Evolutionary conservation across 768 basidiomycete species (phyloP).

Genomic region (Serpula lacrymans): DNA sequence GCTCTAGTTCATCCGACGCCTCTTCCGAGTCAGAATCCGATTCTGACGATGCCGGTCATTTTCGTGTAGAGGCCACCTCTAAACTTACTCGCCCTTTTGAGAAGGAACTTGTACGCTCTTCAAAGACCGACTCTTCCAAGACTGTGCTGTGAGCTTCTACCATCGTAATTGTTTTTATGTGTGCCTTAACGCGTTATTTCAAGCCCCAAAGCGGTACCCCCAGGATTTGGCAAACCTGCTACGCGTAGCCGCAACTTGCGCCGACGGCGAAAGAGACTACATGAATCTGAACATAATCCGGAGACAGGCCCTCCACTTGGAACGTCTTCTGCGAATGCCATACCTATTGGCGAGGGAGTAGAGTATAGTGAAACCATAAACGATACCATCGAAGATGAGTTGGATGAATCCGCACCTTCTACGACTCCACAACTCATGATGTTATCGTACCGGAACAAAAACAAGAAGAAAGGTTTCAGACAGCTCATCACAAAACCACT

Average conservation of each 20-base stretch:
- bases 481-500: conserved; percentile 41
- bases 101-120: conserved; percentile 19
- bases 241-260: conserved; percentile 60
- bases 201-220: conserved; percentile 53
- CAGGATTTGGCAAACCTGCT: conserved; percentile 55
- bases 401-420: neutral
- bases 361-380: neutral
- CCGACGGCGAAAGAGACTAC: conserved; percentile 43
- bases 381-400: neutral
- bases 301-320: conserved; percentile 21
- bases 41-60: conserved; percentile 19
- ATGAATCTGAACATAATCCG: conserved; percentile 19
- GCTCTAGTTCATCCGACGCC: conserved; percentile 17
- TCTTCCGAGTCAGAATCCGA: conserved; percentile 28
- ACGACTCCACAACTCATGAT: neutral
- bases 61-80: conserved; percentile 14
- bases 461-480: conserved; percentile 69
- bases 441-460: conserved; percentile 61
- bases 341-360: conserved; percentile 36
- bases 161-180: neutral
- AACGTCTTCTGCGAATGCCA: conserved; percentile 39
- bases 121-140: neutral
- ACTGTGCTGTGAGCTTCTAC: conserved; percentile 3
- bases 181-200: too few relatives aligned
- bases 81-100: conserved; percentile 23